These are phyloP conservation scores for Bruguiera sexangula DNA, from an alignment of 345 rosid genomes.

Conservation along the genomic window DNA sequence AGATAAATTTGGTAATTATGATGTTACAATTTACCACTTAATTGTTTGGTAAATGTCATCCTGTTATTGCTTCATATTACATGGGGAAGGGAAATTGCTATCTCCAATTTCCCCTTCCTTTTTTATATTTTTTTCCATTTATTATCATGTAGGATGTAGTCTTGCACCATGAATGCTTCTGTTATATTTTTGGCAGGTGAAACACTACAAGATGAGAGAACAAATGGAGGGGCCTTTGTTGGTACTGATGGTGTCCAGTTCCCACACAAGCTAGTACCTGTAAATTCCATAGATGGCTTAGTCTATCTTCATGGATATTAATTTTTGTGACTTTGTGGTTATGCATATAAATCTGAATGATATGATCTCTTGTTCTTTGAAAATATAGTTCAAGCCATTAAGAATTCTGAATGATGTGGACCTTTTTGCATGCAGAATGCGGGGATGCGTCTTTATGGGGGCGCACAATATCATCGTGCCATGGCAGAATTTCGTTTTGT, in stretches of 20 bases:
- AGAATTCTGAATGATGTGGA: neutral
- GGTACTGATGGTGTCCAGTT: constrained; percentile 81
- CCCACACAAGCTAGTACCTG: constrained; percentile 84
- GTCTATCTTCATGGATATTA: neutral
- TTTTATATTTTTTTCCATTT: neutral
- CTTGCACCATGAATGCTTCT: neutral
- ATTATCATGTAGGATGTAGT: constrained; percentile 1
- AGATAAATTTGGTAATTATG: constrained; percentile 80
- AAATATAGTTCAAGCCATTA: neutral
- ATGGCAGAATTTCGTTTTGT: constrained; percentile 97
- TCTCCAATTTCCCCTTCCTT: neutral
- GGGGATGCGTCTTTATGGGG: constrained; percentile 96
- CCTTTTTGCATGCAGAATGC: constrained; percentile 53
- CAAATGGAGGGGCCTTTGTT: constrained; percentile 74
- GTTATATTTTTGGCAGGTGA: constrained; percentile 53
- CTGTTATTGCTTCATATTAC: constrained; percentile 1
- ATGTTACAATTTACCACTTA: neutral
- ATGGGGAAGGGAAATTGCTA: neutral
- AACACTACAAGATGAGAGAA: constrained; percentile 81
- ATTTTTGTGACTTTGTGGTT: no score
- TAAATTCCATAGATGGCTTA: constrained; percentile 31
- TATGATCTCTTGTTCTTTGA: neutral
- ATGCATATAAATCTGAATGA: neutral
- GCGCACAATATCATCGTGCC: constrained; percentile 93
- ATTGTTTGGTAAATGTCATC: neutral